Evolutionary conservation across 1,284 basidiomycete species (phyloP), one percentile per base, ranked within the genome.

Genomic region (Violaceomyces palustris): DNA sequence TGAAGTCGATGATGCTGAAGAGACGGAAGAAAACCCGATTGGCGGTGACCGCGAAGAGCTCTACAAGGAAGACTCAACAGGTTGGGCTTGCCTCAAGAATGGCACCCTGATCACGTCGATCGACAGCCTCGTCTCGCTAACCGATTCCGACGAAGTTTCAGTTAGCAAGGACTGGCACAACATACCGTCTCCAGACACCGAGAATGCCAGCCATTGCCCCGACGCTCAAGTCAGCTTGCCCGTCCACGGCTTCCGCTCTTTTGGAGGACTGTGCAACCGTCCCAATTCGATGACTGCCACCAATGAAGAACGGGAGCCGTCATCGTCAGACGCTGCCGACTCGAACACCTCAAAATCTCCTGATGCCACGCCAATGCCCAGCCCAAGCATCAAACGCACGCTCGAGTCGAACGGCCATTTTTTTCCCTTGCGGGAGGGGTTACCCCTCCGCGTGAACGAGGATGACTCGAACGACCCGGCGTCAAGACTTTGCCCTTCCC

Each of bases 71-170:
- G 35, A n/a, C 15, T 11, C 35, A 35, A 18, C 35, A 3, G 35
- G 55, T n/a, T 65, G 63, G 63, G 53, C 60, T 6, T 50, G 50
- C 40, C 54, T 66, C 44, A 63, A 66, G 34, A 63, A 63, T 25
- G 63, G 63, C 15, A 47, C 44, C 14, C 44, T 49, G 29, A 44
- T 49, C 12, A 47, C 44, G 25, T 48, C 50, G 4, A 37, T 48
- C 34, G n/a, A n/a, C n/a, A n/a, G n/a, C n/a, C n/a, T n/a, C n/a
- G n/a, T n/a, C n/a, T 19, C 5, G 17, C 14, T 36, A 10, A 31
- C 27, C 30, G 26, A 14, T 31, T 17, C n/a, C 32, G n/a, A 19
- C 25, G 15, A 21, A 19, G 17, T 6, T 7, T 19, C 21, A 12
- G 19, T n/a, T 15, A 29, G 12, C 12, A 41, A 12, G 18, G 14